Base-by-base conservation (phyloP, 305 asterid species). In the Ilex paraguariensis region DNA sequence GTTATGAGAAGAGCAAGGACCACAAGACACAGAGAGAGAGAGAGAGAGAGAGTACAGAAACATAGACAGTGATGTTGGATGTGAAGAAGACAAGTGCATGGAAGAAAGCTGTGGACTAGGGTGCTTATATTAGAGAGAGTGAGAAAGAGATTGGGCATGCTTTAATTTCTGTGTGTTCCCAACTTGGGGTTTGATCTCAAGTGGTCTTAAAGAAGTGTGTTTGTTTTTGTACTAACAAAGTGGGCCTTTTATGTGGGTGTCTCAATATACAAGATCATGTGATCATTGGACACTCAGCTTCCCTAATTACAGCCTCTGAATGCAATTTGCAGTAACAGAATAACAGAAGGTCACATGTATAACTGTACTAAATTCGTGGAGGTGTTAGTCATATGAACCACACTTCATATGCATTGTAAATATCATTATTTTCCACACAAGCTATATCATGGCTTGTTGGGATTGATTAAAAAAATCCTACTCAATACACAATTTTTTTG, bases 251-350 rank as follows among this genome's bases (percentile, higher is more conserved):
- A 72, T 81, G 90, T 77, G 81, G 45, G 66, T 77, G 82, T 81
- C 83, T 81, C 79, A 75, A 77, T 74, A 60, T 62, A 73, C 93
- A 81, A 67, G 71, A 65, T 80, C 93, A 81, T 73, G 93, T 85
- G 87, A 83, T 74, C 76, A 80, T 74, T 76, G 73, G 75, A 63
- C 78, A 78, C 73, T 72, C 50, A 75, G 65, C 63, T 28, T 57
- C 59, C 55, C 67, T 10, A 32, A 42, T 16, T 40, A 64, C 64
- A n/a, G 3, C 50, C 31, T 21, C 46, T 44, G 46, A 50, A 53
- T 32, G 57, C 58, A 64, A 53, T 44, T 54, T 60, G 13, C 21
- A 50, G 59, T 50, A 28, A 52, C 57, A 57, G 1, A 57, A 48
- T 58, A 36, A 36, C 42, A 36, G 21, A 58, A 11, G 32, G 53